These are phyloP conservation scores for Geotrichum australiense DNA, from an alignment of 1,139 yeast genomes.

Conservation along the genomic window DNA sequence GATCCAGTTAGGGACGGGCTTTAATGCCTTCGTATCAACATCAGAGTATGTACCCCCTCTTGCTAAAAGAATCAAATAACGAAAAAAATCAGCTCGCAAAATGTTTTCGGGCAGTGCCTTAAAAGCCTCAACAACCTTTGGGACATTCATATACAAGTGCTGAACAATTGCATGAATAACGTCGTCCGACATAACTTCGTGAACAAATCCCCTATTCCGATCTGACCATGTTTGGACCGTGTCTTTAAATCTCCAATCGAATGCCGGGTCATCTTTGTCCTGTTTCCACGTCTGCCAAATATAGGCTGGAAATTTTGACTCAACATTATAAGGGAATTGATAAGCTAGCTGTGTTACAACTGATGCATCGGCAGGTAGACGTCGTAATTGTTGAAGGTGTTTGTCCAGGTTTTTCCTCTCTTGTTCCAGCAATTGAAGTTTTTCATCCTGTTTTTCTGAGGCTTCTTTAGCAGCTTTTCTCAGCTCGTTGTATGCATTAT, in stretches of 20 bases:
- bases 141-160: constrained; percentile 60
- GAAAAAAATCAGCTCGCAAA: constrained; percentile 82
- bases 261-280: constrained; percentile 40
- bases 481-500: constrained; percentile 42
- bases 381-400: constrained; percentile 50
- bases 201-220: constrained; percentile 55
- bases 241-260: constrained; percentile 43
- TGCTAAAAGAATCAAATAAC: constrained; percentile 76
- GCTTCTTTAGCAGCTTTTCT: constrained; percentile 41
- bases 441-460: constrained; percentile 35
- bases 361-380: constrained; percentile 51
- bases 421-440: constrained; percentile 43
- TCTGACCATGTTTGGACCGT: constrained; percentile 55
- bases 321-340: constrained; percentile 66
- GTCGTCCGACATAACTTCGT: constrained; percentile 66
- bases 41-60: constrained; percentile 92
- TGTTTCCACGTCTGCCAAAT: constrained; percentile 98
- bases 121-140: constrained; percentile 73
- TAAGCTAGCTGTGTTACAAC: constrained; percentile 42
- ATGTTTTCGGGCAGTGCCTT: constrained; percentile 68
- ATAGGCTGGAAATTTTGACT: constrained; percentile 53
- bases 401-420: constrained; percentile 47
- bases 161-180: constrained; percentile 58
- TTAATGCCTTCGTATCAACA: constrained; percentile 68
- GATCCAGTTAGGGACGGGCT: constrained; percentile 56